Evolutionary conservation across 345 rosid species (phyloP).

Genomic region (Populus deltoides): DNA sequence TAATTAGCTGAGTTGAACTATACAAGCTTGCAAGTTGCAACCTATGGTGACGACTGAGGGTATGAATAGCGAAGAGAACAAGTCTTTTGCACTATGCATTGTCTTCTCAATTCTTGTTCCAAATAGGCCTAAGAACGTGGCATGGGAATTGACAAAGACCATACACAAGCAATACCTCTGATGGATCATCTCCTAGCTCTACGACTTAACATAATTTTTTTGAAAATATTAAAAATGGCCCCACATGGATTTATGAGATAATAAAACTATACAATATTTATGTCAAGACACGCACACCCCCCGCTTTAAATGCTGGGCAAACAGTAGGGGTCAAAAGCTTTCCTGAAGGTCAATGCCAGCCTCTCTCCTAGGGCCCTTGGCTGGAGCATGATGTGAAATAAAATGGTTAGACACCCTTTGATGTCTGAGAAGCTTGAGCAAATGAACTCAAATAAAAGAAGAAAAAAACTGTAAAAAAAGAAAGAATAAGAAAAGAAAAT

Average conservation of each 20-base stretch:
- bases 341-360: constrained; percentile 6
- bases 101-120: not conserved
- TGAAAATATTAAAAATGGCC: not conserved
- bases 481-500: not conserved
- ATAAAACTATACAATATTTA: not conserved
- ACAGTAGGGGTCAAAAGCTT: constrained; percentile 10
- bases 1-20: not conserved
- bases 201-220: not conserved
- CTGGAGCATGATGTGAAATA: constrained; percentile 15
- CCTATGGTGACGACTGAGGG: not conserved
- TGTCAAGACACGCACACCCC: not conserved
- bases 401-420: too few relatives aligned
- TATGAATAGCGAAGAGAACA: not conserved
- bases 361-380: constrained; percentile 8
- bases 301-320: constrained; percentile 17
- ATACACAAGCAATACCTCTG: not conserved
- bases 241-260: not conserved
- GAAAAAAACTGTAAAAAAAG: too few relatives aligned
- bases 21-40: not conserved
- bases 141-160: not conserved
- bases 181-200: not conserved
- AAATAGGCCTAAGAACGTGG: not conserved
- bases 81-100: not conserved
- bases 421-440: too few relatives aligned
- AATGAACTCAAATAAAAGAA: too few relatives aligned